A percentile compares a stretch with the other conserved stretches of the same genome.
phyloP scores from a whole-genome alignment of 2,329 filamentous ascomycete species.

The Bipolaris sorokiniana region DNA sequence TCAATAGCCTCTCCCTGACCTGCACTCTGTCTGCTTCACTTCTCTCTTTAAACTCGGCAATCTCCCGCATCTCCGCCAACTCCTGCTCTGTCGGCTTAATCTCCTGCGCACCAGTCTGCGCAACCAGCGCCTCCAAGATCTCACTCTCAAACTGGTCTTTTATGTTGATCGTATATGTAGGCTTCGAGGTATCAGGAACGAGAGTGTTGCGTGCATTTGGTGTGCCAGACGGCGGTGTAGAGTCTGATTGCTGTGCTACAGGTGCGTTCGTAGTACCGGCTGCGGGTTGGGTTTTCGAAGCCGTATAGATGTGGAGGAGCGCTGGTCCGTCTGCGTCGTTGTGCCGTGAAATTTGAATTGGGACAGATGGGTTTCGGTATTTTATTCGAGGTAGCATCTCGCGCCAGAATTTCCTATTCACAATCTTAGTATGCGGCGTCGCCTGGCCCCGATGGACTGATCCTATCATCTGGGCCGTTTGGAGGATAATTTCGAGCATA shows the following conservation, averaged over 20 bases:
- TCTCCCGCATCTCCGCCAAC: constrained; percentile 60
- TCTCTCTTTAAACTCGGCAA: constrained; percentile 61
- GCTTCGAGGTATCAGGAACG: constrained; percentile 44
- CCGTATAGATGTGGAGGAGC: constrained; percentile 42
- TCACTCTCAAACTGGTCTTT: constrained; percentile 64
- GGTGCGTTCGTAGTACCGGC: constrained; percentile 17
- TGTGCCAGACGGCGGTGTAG: constrained; percentile 24
- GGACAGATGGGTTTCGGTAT: constrained; percentile 87
- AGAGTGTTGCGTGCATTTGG: constrained; percentile 34
- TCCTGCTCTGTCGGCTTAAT: constrained; percentile 67
- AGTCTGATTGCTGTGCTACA: constrained; percentile 24
- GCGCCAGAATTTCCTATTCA: constrained; percentile 82
- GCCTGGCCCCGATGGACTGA: background rate
- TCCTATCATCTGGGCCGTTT: background rate
- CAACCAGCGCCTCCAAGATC: constrained; percentile 69
- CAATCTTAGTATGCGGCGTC: constrained; percentile 1
- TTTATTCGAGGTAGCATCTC: constrained; percentile 84
- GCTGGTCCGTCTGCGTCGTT: constrained; percentile 49
- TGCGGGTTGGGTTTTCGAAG: constrained; percentile 27
- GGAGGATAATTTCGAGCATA: constrained; percentile 48
- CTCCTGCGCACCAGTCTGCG: constrained; percentile 65
- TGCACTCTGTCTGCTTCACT: constrained; percentile 62
- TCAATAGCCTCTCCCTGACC: constrained; percentile 60
- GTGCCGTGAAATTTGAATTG: constrained; percentile 80
- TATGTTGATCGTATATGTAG: constrained; percentile 60